Evolutionary conservation across 106 monocot species (phyloP).

Genomic region (Dactylorhiza incarnata): DNA sequence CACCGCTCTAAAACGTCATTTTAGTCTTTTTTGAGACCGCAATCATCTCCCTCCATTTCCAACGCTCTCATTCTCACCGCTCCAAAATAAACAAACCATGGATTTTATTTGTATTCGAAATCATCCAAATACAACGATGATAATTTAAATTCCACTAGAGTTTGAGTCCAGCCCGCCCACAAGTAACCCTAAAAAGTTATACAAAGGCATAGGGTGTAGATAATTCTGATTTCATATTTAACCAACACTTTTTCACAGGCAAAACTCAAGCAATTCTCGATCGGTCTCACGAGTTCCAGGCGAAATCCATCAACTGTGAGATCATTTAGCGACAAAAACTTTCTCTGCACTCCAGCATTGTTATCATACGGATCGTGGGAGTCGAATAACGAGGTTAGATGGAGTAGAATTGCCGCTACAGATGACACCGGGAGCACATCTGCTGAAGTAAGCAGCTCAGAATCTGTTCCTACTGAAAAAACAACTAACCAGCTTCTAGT

Average conservation of each 20-base stretch:
- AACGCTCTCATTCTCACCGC: too few relatives aligned
- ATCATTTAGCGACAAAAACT: neutral
- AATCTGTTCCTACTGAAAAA: slow-evolving; percentile 13
- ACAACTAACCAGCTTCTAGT: neutral
- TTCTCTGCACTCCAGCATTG: neutral
- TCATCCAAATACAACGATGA: too few relatives aligned
- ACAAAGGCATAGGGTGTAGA: too few relatives aligned
- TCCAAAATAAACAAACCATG: too few relatives aligned
- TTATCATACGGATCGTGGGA: neutral
- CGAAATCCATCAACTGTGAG: neutral
- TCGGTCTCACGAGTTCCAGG: neutral
- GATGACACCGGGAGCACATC: slow-evolving; percentile 22
- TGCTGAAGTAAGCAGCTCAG: slow-evolving; percentile 13
- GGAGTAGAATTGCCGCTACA: slow-evolving; percentile 9
- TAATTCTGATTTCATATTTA: too few relatives aligned
- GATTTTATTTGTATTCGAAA: too few relatives aligned
- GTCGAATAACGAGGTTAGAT: neutral
- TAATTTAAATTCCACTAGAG: too few relatives aligned
- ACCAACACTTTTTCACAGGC: slow-evolving; percentile 8
- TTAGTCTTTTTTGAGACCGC: too few relatives aligned
- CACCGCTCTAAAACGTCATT: too few relatives aligned
- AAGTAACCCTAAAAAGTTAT: too few relatives aligned
- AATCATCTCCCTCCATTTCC: too few relatives aligned
- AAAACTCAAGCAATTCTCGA: slow-evolving; percentile 12
- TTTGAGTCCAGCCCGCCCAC: too few relatives aligned